Conservation (phyloP, 257 asterid species). For the Solanum rostratum region DNA sequence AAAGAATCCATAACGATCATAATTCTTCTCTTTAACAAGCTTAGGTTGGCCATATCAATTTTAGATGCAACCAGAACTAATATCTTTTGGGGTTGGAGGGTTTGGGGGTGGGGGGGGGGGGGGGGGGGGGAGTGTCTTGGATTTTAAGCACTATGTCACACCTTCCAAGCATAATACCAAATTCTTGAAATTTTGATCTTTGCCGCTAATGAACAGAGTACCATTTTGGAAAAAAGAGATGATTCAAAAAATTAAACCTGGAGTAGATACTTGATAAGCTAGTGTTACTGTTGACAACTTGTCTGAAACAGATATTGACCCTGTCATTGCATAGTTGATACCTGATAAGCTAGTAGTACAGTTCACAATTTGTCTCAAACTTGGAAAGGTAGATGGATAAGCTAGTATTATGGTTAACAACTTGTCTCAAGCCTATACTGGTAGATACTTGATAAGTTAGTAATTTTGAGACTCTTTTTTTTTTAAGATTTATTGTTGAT, state of each 20-base stretch:
- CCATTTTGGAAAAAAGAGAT: background rate
- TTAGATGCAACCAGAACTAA: background rate
- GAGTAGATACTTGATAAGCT: background rate
- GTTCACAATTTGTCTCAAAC: background rate
- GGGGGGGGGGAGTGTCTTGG: background rate
- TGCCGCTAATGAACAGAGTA: background rate
- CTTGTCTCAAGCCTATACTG: background rate
- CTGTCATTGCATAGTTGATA: background rate
- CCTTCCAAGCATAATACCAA: background rate
- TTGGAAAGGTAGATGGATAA: background rate
- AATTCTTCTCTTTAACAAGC: background rate
- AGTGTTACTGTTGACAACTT: background rate
- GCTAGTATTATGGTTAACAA: background rate
- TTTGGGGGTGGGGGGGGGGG: too few relatives aligned
- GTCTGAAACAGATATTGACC: background rate
- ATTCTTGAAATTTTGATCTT: background rate
- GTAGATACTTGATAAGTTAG: background rate
- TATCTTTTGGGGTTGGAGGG: too few relatives aligned
- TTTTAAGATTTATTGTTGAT: background rate
- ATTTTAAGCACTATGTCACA: background rate
- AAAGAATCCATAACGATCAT: background rate
- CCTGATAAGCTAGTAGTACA: background rate
- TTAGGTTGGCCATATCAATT: background rate
- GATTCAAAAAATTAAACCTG: background rate
- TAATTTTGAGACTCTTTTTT: background rate